A percentile compares a stretch with the other conserved stretches of the same genome.
Conservation (phyloP, 1,284 basidiomycete genomes). For the Pseudozyma flocculosa region DNA sequence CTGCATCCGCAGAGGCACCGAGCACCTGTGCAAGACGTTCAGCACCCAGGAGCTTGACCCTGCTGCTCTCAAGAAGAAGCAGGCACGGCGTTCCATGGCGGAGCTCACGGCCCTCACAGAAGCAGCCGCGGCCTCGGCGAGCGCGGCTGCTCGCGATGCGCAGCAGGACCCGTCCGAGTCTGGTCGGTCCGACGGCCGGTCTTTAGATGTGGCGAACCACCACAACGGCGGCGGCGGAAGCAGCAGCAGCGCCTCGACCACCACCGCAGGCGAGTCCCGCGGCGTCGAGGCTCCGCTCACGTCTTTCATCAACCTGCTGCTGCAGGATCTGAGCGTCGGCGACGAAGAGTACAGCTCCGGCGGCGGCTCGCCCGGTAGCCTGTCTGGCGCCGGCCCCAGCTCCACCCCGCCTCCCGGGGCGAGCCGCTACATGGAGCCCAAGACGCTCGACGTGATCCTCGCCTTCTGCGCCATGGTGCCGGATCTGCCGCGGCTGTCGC, state of each 20-base stretch:
- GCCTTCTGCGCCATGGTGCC: slow-evolving; percentile 21
- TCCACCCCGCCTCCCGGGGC: background rate
- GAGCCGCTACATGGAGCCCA: slow-evolving; percentile 11
- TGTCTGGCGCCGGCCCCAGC: background rate
- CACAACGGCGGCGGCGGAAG: no score
- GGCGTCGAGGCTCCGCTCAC: slow-evolving; percentile 17
- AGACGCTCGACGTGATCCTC: slow-evolving; percentile 11
- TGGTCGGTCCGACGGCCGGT: no score
- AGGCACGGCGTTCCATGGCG: slow-evolving; percentile 25
- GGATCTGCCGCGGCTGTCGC: slow-evolving; percentile 15
- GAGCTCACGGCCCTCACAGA: slow-evolving; percentile 32
- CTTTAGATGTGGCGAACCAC: no score
- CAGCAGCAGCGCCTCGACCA: no score
- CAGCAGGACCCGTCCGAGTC: slow-evolving; percentile 4
- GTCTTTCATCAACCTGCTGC: slow-evolving; percentile 36
- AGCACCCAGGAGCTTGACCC: slow-evolving; percentile 33
- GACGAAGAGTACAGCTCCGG: slow-evolving; percentile 7
- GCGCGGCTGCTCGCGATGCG: background rate
- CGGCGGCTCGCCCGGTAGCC: slow-evolving; percentile 7
- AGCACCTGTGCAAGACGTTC: slow-evolving; percentile 40
- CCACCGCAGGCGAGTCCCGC: no score
- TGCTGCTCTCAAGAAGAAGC: slow-evolving; percentile 32
- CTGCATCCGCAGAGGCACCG: slow-evolving; percentile 21
- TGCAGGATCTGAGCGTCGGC: slow-evolving; percentile 25
- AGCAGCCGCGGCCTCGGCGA: no score